phyloP scores from a whole-genome alignment of 2,329 filamentous ascomycete genomes.

The Pestalotiopsis sp. region DNA sequence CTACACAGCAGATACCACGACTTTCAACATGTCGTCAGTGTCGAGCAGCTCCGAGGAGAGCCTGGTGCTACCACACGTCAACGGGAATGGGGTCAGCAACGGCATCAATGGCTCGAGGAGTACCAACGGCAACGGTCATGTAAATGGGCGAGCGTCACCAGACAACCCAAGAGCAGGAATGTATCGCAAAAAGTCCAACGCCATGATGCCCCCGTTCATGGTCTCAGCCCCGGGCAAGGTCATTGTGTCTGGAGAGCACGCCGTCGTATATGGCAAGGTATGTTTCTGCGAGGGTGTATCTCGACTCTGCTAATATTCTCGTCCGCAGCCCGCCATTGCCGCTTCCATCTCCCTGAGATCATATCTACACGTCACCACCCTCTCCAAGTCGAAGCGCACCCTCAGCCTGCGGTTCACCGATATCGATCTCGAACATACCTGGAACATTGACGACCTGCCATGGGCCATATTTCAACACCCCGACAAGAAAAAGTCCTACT shows the following conservation, averaged over 20 bases:
- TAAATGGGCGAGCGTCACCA: slow-evolving; percentile 26
- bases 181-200: slow-evolving; percentile 59
- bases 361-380: slow-evolving; percentile 91
- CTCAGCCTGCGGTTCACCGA: slow-evolving; percentile 89
- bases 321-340: slow-evolving; percentile 76
- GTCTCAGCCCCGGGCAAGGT: slow-evolving; percentile 97
- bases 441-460: slow-evolving; percentile 89
- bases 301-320: neutral
- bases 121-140: slow-evolving; percentile 26
- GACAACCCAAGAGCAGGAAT: slow-evolving; percentile 36
- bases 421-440: slow-evolving; percentile 84
- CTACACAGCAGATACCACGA: neutral
- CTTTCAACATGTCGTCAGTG: neutral
- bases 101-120: neutral
- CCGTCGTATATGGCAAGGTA: slow-evolving; percentile 96
- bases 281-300: slow-evolving; percentile 13
- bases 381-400: slow-evolving; percentile 88
- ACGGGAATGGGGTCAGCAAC: neutral
- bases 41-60: neutral
- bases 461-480: slow-evolving; percentile 81
- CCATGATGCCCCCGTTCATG: slow-evolving; percentile 89
- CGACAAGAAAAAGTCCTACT: slow-evolving; percentile 91
- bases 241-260: slow-evolving; percentile 96
- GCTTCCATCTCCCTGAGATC: slow-evolving; percentile 93
- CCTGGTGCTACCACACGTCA: neutral